Percentiles rank a stretch among this genome's conserved stretches.
These are phyloP conservation scores for Spizellomyces sp. DNA, from an alignment of 192 early-diverging fungal genomes.

Conservation along the genomic window DNA sequence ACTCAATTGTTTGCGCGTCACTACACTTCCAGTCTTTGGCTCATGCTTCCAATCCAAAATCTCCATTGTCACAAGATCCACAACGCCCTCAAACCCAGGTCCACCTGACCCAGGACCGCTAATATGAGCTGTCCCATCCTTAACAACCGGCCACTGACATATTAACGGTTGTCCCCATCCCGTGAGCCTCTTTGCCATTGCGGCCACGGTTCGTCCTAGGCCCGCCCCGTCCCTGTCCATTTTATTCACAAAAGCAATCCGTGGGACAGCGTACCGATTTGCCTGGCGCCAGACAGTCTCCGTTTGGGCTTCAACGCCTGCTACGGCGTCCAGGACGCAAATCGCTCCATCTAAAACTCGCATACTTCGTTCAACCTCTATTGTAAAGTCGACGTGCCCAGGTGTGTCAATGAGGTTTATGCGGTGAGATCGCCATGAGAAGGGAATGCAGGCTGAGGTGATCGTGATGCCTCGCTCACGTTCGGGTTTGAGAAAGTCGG, in stretches of 20 bases:
- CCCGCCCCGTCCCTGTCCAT: constrained; percentile 86
- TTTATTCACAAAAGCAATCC: constrained; percentile 93
- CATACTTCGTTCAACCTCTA: constrained; percentile 91
- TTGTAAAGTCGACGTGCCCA: constrained; percentile 94
- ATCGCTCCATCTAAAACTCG: constrained; percentile 95
- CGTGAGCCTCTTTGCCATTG: constrained; percentile 35
- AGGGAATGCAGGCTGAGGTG: constrained; percentile 87
- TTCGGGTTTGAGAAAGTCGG: constrained; percentile 88
- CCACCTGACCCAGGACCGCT: constrained; percentile 37
- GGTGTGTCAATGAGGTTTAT: constrained; percentile 97
- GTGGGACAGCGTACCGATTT: constrained; percentile 70
- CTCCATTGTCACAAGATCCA: constrained; percentile 79
- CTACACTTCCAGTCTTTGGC: constrained; percentile 44
- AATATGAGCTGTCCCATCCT: constrained; percentile 32
- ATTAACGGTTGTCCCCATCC: constrained; percentile 67
- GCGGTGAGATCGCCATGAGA: constrained; percentile 64
- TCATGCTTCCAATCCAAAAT: constrained; percentile 61
- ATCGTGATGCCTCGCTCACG: constrained; percentile 94
- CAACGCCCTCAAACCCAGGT: constrained; percentile 56
- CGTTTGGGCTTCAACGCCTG: constrained; percentile 98
- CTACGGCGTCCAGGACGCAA: constrained; percentile 89
- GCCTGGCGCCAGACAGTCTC: constrained; percentile 91
- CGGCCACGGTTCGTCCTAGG: constrained; percentile 57
- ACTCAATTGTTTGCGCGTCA: constrained; percentile 24
- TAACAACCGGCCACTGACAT: constrained; percentile 70